Evolutionary conservation across 2,329 filamentous ascomycete genomes (phyloP).

Genomic region (Phoma sp.): DNA sequence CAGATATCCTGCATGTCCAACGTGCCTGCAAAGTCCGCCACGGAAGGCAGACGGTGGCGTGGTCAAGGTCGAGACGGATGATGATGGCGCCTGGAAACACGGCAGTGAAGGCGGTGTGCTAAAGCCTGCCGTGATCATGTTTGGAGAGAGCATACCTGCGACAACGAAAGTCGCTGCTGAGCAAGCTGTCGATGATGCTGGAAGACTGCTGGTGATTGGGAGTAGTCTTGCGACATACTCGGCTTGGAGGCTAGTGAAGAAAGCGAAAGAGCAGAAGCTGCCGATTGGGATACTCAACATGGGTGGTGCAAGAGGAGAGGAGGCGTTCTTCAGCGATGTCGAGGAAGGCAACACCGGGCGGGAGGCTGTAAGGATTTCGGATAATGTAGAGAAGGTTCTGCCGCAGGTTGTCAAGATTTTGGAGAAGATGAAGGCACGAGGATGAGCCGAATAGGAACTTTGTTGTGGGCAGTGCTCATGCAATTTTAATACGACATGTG

Average conservation of each 20-base stretch:
- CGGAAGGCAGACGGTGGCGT: conserved; percentile 60
- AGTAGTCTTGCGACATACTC: conserved; percentile 95
- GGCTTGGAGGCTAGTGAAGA: conserved; percentile 86
- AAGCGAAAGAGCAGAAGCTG: conserved; percentile 81
- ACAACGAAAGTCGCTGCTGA: conserved; percentile 79
- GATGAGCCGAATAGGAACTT: not conserved
- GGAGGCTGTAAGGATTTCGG: conserved; percentile 49
- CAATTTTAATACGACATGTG: not conserved
- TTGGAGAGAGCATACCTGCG: conserved; percentile 82
- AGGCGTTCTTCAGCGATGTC: conserved; percentile 69
- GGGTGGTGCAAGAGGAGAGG: conserved; percentile 81
- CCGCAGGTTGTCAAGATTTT: conserved; percentile 39
- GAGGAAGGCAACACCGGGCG: conserved; percentile 50
- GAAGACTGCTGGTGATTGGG: conserved; percentile 78
- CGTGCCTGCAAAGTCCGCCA: conserved; percentile 72
- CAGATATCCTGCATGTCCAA: conserved; percentile 87
- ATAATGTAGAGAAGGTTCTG: conserved; percentile 49
- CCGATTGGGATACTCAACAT: conserved; percentile 88
- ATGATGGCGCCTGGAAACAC: conserved; percentile 75
- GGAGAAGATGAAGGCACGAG: conserved; percentile 19
- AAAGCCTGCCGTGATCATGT: conserved; percentile 95
- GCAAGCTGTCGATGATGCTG: conserved; percentile 74
- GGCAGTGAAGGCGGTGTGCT: conserved; percentile 71
- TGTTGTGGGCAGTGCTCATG: not conserved
- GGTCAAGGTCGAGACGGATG: conserved; percentile 70